phyloP scores from a whole-genome alignment of 371 early-diverging fungal species.

The Haplosporangium sp. region DNA sequence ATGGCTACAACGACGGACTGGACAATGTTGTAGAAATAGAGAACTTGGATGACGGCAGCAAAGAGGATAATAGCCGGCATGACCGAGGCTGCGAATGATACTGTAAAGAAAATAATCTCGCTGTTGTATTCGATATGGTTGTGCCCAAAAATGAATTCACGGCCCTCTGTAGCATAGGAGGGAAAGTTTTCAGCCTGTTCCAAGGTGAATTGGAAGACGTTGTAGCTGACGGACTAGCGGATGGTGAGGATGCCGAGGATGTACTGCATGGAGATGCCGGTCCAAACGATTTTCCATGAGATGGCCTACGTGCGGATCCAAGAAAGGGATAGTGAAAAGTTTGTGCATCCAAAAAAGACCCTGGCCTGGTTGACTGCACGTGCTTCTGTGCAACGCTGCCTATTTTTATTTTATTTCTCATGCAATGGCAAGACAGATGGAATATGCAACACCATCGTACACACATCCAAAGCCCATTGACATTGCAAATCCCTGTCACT shows the following conservation, averaged over 20 bases:
- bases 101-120: constrained; percentile 51
- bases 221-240: constrained; percentile 74
- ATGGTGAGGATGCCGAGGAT: constrained; percentile 83
- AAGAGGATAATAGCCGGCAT: constrained; percentile 90
- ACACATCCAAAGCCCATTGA: too few relatives aligned
- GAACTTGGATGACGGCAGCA: constrained; percentile 82
- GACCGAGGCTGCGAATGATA: constrained; percentile 76
- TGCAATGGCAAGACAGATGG: too few relatives aligned
- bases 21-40: constrained; percentile 85
- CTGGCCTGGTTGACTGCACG: too few relatives aligned
- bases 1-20: constrained; percentile 82
- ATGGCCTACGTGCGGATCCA: constrained; percentile 54
- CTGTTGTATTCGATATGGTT: constrained; percentile 3
- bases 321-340: neutral
- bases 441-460: too few relatives aligned
- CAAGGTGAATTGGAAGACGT: constrained; percentile 80
- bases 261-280: constrained; percentile 80
- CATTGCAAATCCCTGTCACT: constrained; percentile 1
- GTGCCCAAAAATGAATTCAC: constrained; percentile 73
- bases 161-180: constrained; percentile 69
- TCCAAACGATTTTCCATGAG: constrained; percentile 81
- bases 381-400: too few relatives aligned
- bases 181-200: constrained; percentile 71
- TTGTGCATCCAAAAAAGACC: too few relatives aligned
- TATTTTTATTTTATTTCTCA: too few relatives aligned